Evolutionary conservation across 441 rosid genomes (phyloP).

Genomic region (Euphorbia celastroides): DNA sequence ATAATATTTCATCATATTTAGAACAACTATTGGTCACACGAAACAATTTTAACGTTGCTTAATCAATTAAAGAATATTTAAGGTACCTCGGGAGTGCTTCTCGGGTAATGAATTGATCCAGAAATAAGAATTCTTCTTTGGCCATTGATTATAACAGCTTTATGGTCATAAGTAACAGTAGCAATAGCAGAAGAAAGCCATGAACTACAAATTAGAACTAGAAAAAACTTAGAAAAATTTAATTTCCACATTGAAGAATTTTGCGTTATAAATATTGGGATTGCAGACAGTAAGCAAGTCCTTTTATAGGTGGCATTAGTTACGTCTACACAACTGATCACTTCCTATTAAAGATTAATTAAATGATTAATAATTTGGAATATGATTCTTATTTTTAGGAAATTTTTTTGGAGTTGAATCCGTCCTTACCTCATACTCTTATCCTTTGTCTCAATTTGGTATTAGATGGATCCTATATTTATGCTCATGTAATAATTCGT

Average conservation of each 20-base stretch:
- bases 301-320: conserved; percentile 7
- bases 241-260: conserved; percentile 5
- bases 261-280: no score
- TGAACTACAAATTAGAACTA: conserved; percentile 23
- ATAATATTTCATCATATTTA: no score
- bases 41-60: no score
- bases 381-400: conserved; percentile 6
- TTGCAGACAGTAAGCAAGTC: not conserved
- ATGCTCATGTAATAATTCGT: not conserved
- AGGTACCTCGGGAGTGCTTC: conserved; percentile 53
- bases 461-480: not conserved
- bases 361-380: not conserved
- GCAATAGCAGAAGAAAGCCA: conserved; percentile 44
- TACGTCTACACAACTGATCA: not conserved
- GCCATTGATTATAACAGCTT: conserved; percentile 43
- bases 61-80: not conserved
- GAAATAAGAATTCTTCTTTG: conserved; percentile 47
- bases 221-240: conserved; percentile 11
- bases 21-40: no score
- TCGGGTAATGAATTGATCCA: conserved; percentile 39
- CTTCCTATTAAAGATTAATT: not conserved
- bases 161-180: conserved; percentile 42
- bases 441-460: conserved; percentile 8
- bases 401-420: not conserved
- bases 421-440: conserved; percentile 12